Conservation (phyloP, 805 yeast species). For the Blastobotrys chiropterorum region DNA sequence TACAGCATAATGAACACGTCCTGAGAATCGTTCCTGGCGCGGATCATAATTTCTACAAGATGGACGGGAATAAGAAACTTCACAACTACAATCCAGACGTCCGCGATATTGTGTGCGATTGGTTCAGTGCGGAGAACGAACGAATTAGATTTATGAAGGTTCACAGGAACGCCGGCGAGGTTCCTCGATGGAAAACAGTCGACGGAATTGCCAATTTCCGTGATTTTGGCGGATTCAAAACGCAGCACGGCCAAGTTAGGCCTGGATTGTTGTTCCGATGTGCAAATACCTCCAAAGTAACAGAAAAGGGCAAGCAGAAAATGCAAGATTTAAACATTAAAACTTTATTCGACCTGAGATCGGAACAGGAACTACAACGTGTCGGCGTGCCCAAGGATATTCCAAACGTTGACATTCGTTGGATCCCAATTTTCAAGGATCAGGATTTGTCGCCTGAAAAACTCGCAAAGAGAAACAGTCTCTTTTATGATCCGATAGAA, state of each 20-base stretch:
- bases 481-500: constrained; percentile 49
- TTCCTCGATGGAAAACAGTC: constrained; percentile 53
- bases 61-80: constrained; percentile 28
- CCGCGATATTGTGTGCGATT: constrained; percentile 42
- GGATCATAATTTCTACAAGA: constrained; percentile 76
- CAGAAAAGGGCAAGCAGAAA: constrained; percentile 40
- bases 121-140: constrained; percentile 41
- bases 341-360: constrained; percentile 62
- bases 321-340: constrained; percentile 42
- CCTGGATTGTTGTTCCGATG: constrained; percentile 55
- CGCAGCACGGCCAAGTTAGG: constrained; percentile 34
- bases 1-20: constrained; percentile 46
- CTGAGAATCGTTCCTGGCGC: constrained; percentile 59
- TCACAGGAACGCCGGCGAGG: constrained; percentile 33
- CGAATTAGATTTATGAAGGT: constrained; percentile 44
- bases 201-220: constrained; percentile 71
- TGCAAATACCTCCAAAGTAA: constrained; percentile 52
- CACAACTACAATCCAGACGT: constrained; percentile 59
- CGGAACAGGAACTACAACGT: constrained; percentile 43
- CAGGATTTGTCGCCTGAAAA: constrained; percentile 60
- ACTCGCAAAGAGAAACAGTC: constrained; percentile 48
- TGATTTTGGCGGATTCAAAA: constrained; percentile 72
- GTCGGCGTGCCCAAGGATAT: constrained; percentile 39
- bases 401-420: constrained; percentile 43
- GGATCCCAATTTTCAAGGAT: constrained; percentile 51